Evolutionary conservation across 371 early-diverging fungal genomes (phyloP).

Genomic region (Apophysomyces trapeziformis): DNA sequence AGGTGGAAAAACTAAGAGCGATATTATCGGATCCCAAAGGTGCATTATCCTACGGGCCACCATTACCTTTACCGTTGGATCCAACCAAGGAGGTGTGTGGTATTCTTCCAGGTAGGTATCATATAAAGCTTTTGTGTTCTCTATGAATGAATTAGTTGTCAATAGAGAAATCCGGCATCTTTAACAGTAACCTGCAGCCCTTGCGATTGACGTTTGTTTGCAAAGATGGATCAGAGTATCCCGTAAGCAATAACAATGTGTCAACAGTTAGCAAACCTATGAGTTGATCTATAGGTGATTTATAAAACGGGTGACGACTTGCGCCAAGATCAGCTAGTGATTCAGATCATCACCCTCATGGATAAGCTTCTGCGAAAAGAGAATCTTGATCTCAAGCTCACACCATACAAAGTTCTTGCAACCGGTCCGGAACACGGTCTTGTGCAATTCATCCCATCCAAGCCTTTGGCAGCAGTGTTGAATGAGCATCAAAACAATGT

Average conservation of each 20-base stretch:
- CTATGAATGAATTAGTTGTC: not conserved
- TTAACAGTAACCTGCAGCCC: constrained; percentile 91
- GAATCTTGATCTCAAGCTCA: constrained; percentile 90
- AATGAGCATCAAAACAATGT: constrained; percentile 85
- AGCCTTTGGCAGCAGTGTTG: constrained; percentile 87
- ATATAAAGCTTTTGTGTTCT: not conserved
- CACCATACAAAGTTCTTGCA: constrained; percentile 94
- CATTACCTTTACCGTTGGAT: constrained; percentile 88
- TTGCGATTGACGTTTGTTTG: constrained; percentile 83
- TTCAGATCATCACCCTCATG: constrained; percentile 96
- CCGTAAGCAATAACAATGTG: constrained; percentile 36
- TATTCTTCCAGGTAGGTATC: constrained; percentile 70
- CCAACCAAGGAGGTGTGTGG: constrained; percentile 84
- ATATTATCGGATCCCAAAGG: constrained; percentile 84
- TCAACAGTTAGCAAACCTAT: not conserved
- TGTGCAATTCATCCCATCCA: constrained; percentile 90
- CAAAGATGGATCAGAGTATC: constrained; percentile 79
- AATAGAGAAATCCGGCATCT: constrained; percentile 81
- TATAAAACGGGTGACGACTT: constrained; percentile 98
- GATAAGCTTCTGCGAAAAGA: constrained; percentile 91
- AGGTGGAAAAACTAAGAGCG: constrained; percentile 81
- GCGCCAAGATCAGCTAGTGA: constrained; percentile 96
- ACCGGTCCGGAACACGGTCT: constrained; percentile 92
- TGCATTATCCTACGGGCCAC: constrained; percentile 72
- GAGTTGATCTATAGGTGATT: constrained; percentile 59